Percentiles rank a stretch among this genome's conserved stretches.
Conservation (phyloP, 2,329 filamentous ascomycete genomes). For the Fusarium foetens region DNA sequence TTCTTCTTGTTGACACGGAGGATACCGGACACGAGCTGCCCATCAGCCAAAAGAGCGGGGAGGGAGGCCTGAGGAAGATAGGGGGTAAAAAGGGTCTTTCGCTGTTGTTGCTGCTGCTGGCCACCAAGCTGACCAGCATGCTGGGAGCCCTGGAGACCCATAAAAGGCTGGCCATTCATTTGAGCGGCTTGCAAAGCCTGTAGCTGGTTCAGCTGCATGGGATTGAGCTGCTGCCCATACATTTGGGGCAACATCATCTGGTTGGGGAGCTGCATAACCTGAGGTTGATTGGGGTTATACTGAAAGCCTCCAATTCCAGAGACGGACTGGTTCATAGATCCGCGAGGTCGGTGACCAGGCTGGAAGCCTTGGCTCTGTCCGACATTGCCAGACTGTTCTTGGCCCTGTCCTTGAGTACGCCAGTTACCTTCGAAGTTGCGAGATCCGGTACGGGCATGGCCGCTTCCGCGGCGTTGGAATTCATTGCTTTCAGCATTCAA, state of each 20-base stretch:
- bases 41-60: conserved; percentile 88
- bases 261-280: conserved; percentile 85
- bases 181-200: conserved; percentile 92
- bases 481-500: conserved; percentile 67
- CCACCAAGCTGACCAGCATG: conserved; percentile 74
- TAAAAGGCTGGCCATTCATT: conserved; percentile 79
- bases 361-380: conserved; percentile 81
- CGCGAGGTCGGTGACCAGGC: conserved; percentile 87
- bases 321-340: conserved; percentile 87
- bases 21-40: conserved; percentile 94
- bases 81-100: conserved; percentile 98
- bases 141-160: conserved; percentile 75
- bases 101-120: conserved; percentile 84
- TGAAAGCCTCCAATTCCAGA: conserved; percentile 87
- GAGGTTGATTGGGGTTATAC: conserved; percentile 82
- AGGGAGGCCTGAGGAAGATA: conserved; percentile 95
- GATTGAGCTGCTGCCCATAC: conserved; percentile 89
- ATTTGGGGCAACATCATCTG: conserved; percentile 89
- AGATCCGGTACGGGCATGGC: conserved; percentile 84
- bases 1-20: conserved; percentile 99
- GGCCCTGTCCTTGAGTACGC: conserved; percentile 79
- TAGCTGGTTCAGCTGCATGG: conserved; percentile 87
- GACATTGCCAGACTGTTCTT: conserved; percentile 62
- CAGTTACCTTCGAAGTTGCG: conserved; percentile 98
- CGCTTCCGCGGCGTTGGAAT: conserved; percentile 80